Base-by-base conservation (phyloP, 2,329 filamentous ascomycete genomes). In the Sclerotinia glacialis region DNA sequence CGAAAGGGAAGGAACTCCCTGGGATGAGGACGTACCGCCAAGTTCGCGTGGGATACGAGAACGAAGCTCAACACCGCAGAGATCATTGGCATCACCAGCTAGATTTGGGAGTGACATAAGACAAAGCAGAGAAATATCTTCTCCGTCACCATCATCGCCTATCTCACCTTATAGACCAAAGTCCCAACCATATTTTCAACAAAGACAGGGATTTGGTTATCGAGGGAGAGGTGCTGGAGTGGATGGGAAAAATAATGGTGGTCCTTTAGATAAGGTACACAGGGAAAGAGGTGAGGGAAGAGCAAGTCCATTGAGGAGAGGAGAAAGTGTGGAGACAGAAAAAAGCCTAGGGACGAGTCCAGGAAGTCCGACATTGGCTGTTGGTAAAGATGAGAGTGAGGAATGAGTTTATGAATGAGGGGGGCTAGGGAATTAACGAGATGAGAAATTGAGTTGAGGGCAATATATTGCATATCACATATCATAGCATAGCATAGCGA, bases 1-100 rank as follows among this genome's bases (percentile, higher is more conserved):
- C 26, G 69, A 69, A 1, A 64, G 71, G 31, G 68, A 66, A 16
- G 67, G 67, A 7, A 72, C 72, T 12, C 72, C 73, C 0, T 71
- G 72, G 56, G 68, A 70, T 8, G 70, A 53, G 16, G 37, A 46
- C 6, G 28, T 47, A 40, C 49, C 65, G 11, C 11, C 18, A 3
- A 64, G 28, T 23, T 59, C 65, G 7, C 28, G 42, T 26, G 64
- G 59, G 65, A 40, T 37, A 8, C 31, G 65, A 44, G 65, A 63
- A 26, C 46, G 58, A 26, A 55, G 58, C 23, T 47, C 42, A 16
- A 67, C 65, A 18, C 59, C 65, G 1, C 58, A 64, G 26, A 49
- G 21, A 37, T 42, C 16, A 21, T 34, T 37, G 21, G 53, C 42
- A 16, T 49, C 44, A 37, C 58, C 58, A 5, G 31, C 31, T 23